Conservation (phyloP, 2,329 filamentous ascomycete species). For the Fusarium ambrosium region DNA sequence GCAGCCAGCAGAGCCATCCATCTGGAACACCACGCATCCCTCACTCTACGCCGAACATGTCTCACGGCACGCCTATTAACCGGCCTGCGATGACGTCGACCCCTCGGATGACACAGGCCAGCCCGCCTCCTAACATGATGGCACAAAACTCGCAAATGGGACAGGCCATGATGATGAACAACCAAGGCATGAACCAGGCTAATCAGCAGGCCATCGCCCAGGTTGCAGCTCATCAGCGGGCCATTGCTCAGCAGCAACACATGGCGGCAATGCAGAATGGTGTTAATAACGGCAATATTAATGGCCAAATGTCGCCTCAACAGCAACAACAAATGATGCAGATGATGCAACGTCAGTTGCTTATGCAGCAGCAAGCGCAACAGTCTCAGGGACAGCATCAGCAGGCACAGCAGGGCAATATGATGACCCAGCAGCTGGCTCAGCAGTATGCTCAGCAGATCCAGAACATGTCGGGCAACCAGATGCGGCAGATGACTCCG, state of each 20-base stretch:
- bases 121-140: conserved; percentile 72
- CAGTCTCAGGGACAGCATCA: conserved; percentile 39
- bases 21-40: conserved; percentile 74
- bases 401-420: conserved; percentile 52
- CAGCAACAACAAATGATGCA: conserved; percentile 57
- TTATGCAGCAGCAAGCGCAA: conserved; percentile 52
- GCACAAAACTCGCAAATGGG: conserved; percentile 69
- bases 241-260: conserved; percentile 61
- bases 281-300: conserved; percentile 53
- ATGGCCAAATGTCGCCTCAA: conserved; percentile 55
- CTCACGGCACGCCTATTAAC: conserved; percentile 70
- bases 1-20: conserved; percentile 76
- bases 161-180: conserved; percentile 65
- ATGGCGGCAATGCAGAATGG: conserved; percentile 57
- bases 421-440: conserved; percentile 58
- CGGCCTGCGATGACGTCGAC: conserved; percentile 67
- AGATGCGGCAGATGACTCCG: conserved; percentile 52
- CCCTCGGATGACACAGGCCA: conserved; percentile 73
- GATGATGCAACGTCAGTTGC: conserved; percentile 55
- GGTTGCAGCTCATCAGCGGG: conserved; percentile 63
- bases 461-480: conserved; percentile 55
- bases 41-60: conserved; percentile 71
- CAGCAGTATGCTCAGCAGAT: conserved; percentile 61
- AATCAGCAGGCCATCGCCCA: conserved; percentile 60
- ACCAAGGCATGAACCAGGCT: conserved; percentile 57